Evolutionary conservation across 2,329 filamentous ascomycete genomes (phyloP).

Genomic region (Cercospora zeae-maydis): DNA sequence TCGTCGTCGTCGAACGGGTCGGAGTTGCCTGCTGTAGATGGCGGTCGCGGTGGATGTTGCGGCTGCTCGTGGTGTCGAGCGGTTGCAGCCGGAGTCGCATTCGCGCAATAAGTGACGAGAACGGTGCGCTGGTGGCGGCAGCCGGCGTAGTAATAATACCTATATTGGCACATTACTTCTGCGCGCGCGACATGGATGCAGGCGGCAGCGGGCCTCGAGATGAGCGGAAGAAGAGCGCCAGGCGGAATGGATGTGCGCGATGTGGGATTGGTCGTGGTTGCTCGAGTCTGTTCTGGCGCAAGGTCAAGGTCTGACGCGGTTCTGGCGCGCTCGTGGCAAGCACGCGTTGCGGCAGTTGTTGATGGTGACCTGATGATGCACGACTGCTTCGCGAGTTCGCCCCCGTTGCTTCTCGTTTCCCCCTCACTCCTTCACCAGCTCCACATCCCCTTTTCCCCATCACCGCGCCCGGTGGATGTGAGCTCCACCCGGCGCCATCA

Average conservation of each 20-base stretch:
- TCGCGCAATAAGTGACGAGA: constrained; percentile 29
- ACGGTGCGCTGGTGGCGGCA: constrained; percentile 33
- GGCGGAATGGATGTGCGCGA: not conserved
- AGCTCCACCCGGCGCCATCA: not conserved
- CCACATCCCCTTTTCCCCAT: not conserved
- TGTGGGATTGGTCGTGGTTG: constrained; percentile 1
- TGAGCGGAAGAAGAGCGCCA: not conserved
- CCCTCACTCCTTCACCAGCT: not conserved
- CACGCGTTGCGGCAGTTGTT: constrained; percentile 1
- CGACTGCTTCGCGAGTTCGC: not conserved
- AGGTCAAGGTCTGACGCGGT: not conserved
- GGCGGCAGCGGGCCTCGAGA: not conserved
- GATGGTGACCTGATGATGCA: not conserved
- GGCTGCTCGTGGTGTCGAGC: not conserved
- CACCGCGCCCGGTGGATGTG: not conserved
- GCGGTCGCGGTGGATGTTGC: not conserved
- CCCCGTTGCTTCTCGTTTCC: not conserved
- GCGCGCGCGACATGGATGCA: constrained; percentile 12
- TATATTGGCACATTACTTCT: constrained; percentile 34
- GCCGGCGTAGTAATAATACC: constrained; percentile 31
- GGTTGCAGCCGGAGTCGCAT: not conserved
- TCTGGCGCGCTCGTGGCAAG: constrained; percentile 2
- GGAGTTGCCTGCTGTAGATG: constrained; percentile 6
- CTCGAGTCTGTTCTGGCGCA: not conserved
- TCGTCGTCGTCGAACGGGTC: not conserved